Percentiles rank a stretch among this genome's conserved stretches.
Evolutionary conservation across 768 basidiomycete species (phyloP).

Genomic region (Cyclocybe cylindracea): DNA sequence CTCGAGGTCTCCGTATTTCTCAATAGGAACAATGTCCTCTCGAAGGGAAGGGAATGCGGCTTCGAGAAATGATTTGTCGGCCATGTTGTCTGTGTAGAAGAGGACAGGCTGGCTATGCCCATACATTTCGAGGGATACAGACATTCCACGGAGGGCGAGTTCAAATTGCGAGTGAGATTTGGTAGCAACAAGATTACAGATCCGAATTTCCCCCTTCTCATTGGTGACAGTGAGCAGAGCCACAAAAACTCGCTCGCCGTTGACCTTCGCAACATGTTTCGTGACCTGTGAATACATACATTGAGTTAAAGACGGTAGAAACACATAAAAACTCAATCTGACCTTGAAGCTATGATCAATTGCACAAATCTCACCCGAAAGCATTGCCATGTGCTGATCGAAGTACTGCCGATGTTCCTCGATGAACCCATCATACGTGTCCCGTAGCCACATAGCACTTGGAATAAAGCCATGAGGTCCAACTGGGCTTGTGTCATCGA

Average conservation of each 20-base stretch:
- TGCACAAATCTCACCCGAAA: too few relatives aligned
- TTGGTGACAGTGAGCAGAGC: conserved; percentile 27
- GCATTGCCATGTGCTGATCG: too few relatives aligned
- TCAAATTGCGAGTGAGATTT: conserved; percentile 33
- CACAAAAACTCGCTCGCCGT: conserved; percentile 25
- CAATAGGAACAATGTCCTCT: conserved; percentile 12
- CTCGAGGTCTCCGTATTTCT: conserved; percentile 23
- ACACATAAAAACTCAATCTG: too few relatives aligned
- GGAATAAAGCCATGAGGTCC: too few relatives aligned
- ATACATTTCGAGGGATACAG: conserved; percentile 24
- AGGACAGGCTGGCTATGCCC: conserved; percentile 24
- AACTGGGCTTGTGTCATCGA: too few relatives aligned
- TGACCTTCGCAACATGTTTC: conserved; percentile 22
- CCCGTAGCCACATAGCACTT: too few relatives aligned
- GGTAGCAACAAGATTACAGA: conserved; percentile 20
- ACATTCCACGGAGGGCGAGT: conserved; percentile 20
- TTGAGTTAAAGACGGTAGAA: too few relatives aligned
- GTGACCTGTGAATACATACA: too few relatives aligned
- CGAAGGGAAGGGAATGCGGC: conserved; percentile 17
- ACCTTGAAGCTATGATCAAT: too few relatives aligned
- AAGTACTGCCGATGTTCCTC: too few relatives aligned
- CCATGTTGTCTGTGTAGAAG: conserved; percentile 31
- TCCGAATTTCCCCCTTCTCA: conserved; percentile 22
- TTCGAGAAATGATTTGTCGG: conserved; percentile 24
- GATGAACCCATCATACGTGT: too few relatives aligned